Conservation (phyloP, 345 rosid genomes). For the Pseudoturritis turrita region DNA sequence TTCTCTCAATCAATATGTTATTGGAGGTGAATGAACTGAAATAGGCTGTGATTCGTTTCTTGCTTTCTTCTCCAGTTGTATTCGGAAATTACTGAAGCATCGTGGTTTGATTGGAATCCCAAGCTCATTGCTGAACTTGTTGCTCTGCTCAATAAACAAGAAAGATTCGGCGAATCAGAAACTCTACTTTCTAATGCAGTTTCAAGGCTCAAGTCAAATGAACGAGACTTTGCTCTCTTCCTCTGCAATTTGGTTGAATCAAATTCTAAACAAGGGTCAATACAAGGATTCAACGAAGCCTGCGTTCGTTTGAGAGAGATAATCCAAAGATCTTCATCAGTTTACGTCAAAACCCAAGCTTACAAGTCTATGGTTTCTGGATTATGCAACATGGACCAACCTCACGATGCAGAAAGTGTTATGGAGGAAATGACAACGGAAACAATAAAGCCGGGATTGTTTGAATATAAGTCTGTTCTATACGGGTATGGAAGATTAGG, state of each 20-base stretch:
- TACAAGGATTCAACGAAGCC: conserved; percentile 47
- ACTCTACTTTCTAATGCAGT: conserved; percentile 36
- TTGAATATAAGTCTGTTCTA: conserved; percentile 50
- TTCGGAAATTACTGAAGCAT: conserved; percentile 48
- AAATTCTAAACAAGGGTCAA: conserved; percentile 37
- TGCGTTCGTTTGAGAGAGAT: conserved; percentile 37
- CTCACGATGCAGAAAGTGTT: conserved; percentile 53
- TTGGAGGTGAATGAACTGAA: background rate
- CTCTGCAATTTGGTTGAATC: conserved; percentile 59
- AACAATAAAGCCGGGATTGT: conserved; percentile 43
- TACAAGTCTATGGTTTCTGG: conserved; percentile 59
- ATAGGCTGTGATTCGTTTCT: background rate
- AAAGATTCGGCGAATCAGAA: conserved; percentile 39
- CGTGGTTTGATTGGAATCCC: conserved; percentile 86
- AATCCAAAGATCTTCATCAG: conserved; percentile 43
- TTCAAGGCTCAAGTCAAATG: conserved; percentile 40
- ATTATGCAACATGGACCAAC: conserved; percentile 59
- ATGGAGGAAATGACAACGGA: conserved; percentile 43
- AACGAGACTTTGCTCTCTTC: conserved; percentile 46
- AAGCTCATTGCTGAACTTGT: conserved; percentile 64
- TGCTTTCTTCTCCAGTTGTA: conserved; percentile 33
- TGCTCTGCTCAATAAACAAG: conserved; percentile 59
- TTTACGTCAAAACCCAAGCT: conserved; percentile 57
- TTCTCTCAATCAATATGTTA: background rate
- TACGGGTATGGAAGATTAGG: conserved; percentile 71